Conservation (phyloP, 2,329 filamentous ascomycete genomes). For the Balansia obtecta region DNA sequence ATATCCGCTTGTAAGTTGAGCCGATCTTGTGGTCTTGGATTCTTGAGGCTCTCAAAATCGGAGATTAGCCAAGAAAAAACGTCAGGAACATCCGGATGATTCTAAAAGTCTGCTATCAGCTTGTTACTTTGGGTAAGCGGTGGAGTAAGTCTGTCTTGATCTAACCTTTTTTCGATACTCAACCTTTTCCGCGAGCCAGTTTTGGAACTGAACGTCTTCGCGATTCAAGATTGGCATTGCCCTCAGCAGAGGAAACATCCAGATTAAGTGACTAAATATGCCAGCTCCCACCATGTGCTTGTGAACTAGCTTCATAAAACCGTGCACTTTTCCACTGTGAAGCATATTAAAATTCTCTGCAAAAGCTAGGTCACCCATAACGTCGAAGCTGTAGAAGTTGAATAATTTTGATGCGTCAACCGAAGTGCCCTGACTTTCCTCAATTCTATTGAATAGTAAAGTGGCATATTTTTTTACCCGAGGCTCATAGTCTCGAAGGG, state of each 20-base stretch:
- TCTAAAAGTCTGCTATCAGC: not conserved
- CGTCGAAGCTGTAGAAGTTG: slow-evolving; percentile 4
- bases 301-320: not conserved
- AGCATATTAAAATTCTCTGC: slow-evolving; percentile 4
- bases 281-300: not conserved
- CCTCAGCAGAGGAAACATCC: slow-evolving; percentile 1
- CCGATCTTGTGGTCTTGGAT: not conserved
- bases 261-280: not conserved
- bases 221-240: not conserved
- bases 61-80: not conserved
- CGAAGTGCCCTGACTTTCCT: not conserved
- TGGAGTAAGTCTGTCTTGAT: not conserved
- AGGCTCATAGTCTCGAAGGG: not conserved
- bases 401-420: slow-evolving; percentile 5
- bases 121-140: not conserved
- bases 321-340: not conserved
- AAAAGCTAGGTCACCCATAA: slow-evolving; percentile 7
- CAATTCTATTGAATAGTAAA: not conserved
- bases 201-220: not conserved
- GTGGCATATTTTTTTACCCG: not conserved
- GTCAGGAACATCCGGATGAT: not conserved
- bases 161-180: not conserved
- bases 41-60: not conserved
- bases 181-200: not conserved
- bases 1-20: slow-evolving; percentile 2